Base-by-base conservation (phyloP, 1,284 basidiomycete species). In the Naganishia cerealis region DNA sequence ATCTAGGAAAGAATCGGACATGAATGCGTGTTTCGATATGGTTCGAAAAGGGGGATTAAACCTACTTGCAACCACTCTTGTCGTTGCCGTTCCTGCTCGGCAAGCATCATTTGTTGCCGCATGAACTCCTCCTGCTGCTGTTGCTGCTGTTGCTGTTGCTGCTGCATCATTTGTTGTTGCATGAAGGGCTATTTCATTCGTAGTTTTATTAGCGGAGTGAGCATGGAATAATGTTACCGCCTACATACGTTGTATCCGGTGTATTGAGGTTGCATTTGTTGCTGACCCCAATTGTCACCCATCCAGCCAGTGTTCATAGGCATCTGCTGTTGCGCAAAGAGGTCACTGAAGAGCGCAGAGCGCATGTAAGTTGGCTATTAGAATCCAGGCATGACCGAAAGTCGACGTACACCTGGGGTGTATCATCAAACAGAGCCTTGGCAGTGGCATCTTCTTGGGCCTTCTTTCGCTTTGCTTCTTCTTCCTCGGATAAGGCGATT, bases 401-500 rank as follows among this genome's bases (percentile, higher is more conserved):
- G 9, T 18, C 12, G 48, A 76, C 79, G 66, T 72, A 90, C 89
- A 86, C 71, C 75, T 91, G 90, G 70, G 88, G 84, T 65, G 85
- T 84, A 72, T 94, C 94, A 78, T 98, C 94, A 73, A 98, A 95
- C 71, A 97, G 79, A 0, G 89, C 83, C 1, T 85, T 82, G 46
- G 88, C 86, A 73, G 92, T 94, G 38, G 88, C 85, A 72, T 89
- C 87, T 70, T 91, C 89, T 24, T 90, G 82, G 1, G 88, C 86
- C 67, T 85, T 84, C 74, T 85, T 85, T 61, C 91, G 83, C 77
- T 83, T 87, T 38, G 83, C 85, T 75, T 94, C 92, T 77, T 97
- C 94, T 78, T 95, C 91, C 78, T 93, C 87, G 71, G 92, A 94
- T 39, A 93, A 80, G 71, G 85, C 85, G 72, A 97, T 85, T 0